Percentiles rank a stretch among this genome's conserved stretches.
These are phyloP conservation scores for Kickxella alabastrina DNA, from an alignment of 192 early-diverging fungal genomes.

Conservation along the genomic window DNA sequence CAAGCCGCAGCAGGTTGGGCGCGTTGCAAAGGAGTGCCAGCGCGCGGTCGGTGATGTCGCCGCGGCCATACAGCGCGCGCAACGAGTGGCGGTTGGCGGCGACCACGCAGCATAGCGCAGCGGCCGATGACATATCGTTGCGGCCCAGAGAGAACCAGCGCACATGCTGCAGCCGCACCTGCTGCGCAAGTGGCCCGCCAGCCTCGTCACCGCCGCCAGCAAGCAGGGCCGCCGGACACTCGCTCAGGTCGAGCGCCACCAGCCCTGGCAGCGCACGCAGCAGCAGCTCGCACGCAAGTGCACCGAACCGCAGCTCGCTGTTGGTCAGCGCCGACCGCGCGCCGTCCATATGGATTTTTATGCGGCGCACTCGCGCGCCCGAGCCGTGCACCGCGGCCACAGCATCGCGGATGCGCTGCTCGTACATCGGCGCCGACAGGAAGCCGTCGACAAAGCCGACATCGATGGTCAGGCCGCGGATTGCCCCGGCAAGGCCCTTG, in stretches of 20 bases:
- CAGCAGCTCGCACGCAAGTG: slow-evolving; percentile 24
- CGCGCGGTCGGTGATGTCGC: slow-evolving; percentile 30
- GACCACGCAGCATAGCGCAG: slow-evolving; percentile 20
- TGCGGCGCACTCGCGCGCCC: slow-evolving; percentile 14
- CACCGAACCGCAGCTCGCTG: slow-evolving; percentile 31
- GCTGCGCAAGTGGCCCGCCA: slow-evolving; percentile 3
- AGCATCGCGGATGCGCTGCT: slow-evolving; percentile 35
- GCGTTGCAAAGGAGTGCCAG: slow-evolving; percentile 28
- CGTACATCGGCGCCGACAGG: slow-evolving; percentile 36
- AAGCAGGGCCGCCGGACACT: slow-evolving; percentile 34
- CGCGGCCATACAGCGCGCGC: slow-evolving; percentile 19
- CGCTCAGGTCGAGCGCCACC: slow-evolving; percentile 36
- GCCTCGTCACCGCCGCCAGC: not conserved
- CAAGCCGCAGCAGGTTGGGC: slow-evolving; percentile 20
- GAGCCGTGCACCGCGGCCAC: slow-evolving; percentile 6
- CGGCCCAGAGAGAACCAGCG: slow-evolving; percentile 42
- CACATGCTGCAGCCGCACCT: slow-evolving; percentile 19
- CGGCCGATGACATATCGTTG: slow-evolving; percentile 48
- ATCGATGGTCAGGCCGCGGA: slow-evolving; percentile 39
- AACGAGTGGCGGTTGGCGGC: slow-evolving; percentile 24
- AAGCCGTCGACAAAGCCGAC: slow-evolving; percentile 43
- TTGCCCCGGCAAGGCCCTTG: slow-evolving; percentile 25
- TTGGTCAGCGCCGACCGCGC: slow-evolving; percentile 26
- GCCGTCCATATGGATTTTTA: slow-evolving; percentile 33
- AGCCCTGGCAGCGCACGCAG: slow-evolving; percentile 24